Evolutionary conservation across 1,284 basidiomycete species (phyloP), one percentile per base, ranked within the genome.

Genomic region (Rhizopogon hawkerae): DNA sequence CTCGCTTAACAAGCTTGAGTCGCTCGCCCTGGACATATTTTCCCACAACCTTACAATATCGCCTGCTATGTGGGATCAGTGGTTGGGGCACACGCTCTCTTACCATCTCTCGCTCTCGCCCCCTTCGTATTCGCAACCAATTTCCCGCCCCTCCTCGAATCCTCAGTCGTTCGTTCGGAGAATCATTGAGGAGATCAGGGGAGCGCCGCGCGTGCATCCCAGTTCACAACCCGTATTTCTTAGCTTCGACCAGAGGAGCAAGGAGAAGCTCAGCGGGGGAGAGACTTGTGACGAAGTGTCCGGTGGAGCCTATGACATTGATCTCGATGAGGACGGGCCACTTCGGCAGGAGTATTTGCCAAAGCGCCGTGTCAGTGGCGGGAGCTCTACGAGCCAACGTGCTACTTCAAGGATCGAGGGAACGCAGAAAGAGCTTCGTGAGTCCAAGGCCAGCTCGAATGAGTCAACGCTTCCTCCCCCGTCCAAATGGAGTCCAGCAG

Each of bases 291-390:
- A 59, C 48, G 70, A 66, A 14, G 34, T 54, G 0, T 37, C 60
- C 16, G 58, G 70, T 39, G 80, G 83, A 50, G 71, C 74, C 1
- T 60, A 78, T 47, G 84, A 87, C 56, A 84, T 89, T 47, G 80
- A 89, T 64, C 69, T 89, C 38, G 86, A 89, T 57, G 83, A 87
- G 59, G 85, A 88, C 60, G 86, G 86, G 5, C 86, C 86, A 24
- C 69, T 89, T 44, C 71, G 85, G 47, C 83, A 86, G 60, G 86
- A 89, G 59, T 89, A 89, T 54, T 61, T 89, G 50, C 87, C 87
- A 9, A 79, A 71, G 56, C 81, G 84, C 46, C 81, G 81, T 46
- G 61, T 71, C 50, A 52, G 60, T 46, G 56, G 58, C 23, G 60
- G 47, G 21, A 50, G 52, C 11, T 56, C 50, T 24, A 48, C 43